Evolutionary conservation across 192 early-diverging fungal genomes (phyloP), one percentile per base, ranked within the genome.

Genomic region (Geranomyces variabilis): DNA sequence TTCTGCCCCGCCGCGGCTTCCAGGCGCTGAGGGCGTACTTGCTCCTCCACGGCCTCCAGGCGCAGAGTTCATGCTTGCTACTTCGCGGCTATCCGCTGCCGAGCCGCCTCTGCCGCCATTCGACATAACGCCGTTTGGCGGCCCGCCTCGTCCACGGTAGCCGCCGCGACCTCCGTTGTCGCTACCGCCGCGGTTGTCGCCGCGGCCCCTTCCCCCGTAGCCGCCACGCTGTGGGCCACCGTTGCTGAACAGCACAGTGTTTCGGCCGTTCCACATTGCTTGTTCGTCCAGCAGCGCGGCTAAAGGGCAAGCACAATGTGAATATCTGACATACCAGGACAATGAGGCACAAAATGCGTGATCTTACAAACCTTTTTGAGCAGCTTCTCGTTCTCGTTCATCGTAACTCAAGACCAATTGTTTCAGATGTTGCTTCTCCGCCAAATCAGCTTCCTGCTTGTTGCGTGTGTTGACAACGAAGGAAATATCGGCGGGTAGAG

Each of bases 371-470:
- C 59, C 55, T 58, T 43, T 26, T 19, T 30, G 22, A 19, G 59
- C 69, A 29, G 46, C 71, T n/a, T 80, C 74, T 15, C 78, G 56
- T 29, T 93, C 93, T 30, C 90, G 77, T 59, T 92, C 88, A 71
- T 97, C 94, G 58, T 96, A 98, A 72, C 87, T 91, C 28, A 99
- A 82, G 12, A 99, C 97, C 31, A 98, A 77, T 69, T 90, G 81
- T 78, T 99, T 99, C 74, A 99, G 81, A 47, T 93, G 91, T 63
- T 87, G 87, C 66, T 93, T 91, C 76, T 98, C 96, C 62, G 92
- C 91, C 56, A 91, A 85, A 28, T 93, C 92, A 19, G 90, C 90
- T 78, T 95, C 91, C 73, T 94, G 92, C 71, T 96, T 94, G 43
- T 83, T 86, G 17, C 90, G 81, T 9, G 95, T 90, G 63, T 83